Conservation (phyloP, 306 rosid species). For the Argentina anserina region DNA sequence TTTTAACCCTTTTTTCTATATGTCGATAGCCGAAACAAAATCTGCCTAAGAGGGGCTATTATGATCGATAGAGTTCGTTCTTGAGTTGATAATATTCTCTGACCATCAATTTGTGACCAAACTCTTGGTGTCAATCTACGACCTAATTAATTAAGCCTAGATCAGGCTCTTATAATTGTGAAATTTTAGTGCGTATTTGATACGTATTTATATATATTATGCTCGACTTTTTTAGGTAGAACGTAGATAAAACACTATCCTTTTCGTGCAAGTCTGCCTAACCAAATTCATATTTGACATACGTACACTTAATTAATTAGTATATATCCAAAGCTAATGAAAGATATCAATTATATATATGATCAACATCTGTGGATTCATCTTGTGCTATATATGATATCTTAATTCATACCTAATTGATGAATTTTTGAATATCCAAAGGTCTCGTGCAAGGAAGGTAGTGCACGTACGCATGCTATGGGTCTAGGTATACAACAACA, state of each 20-base stretch:
- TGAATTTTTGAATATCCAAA: not conserved
- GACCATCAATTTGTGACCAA: not conserved
- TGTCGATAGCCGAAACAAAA: not conserved
- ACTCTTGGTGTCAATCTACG: not conserved
- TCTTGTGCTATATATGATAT: not conserved
- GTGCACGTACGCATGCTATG: not conserved
- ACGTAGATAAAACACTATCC: not conserved
- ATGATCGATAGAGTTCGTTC: not conserved
- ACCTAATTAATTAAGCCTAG: not conserved
- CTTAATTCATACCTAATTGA: not conserved
- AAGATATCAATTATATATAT: not conserved
- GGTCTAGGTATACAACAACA: not conserved
- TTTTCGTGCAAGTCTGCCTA: constrained; percentile 1
- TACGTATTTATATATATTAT: not conserved
- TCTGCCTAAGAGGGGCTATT: not conserved
- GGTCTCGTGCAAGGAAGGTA: not conserved
- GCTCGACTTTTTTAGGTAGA: not conserved
- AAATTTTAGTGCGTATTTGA: not conserved
- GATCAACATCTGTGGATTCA: not conserved
- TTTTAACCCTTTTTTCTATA: too few species aligned
- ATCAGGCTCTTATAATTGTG: not conserved
- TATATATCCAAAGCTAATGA: not conserved
- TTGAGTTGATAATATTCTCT: not conserved
- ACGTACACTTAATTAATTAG: not conserved
- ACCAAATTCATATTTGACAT: not conserved